phyloP scores from a whole-genome alignment of 257 asterid genomes.

The Nicotiana sylvestris region DNA sequence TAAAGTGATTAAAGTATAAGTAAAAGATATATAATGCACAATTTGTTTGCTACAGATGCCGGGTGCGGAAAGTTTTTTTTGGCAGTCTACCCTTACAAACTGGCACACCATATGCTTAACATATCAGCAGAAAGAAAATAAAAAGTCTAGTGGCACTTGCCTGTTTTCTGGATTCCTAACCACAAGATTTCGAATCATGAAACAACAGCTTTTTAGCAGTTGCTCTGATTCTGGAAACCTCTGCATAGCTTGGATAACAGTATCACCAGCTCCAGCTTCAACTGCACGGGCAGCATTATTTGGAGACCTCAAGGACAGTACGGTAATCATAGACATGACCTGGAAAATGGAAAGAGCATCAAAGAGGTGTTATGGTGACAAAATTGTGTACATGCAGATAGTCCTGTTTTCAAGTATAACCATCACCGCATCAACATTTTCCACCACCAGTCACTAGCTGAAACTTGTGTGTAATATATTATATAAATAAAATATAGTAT shows the following conservation, averaged over 20 bases:
- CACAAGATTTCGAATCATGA: slow-evolving; percentile 85
- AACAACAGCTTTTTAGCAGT: slow-evolving; percentile 66
- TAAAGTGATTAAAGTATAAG: neutral
- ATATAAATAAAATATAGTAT: neutral
- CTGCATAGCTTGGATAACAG: slow-evolving; percentile 73
- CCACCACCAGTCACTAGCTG: neutral
- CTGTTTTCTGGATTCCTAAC: slow-evolving; percentile 87
- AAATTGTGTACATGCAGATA: neutral
- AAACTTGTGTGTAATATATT: no score
- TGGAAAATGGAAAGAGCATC: slow-evolving; percentile 22
- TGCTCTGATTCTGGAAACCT: slow-evolving; percentile 73
- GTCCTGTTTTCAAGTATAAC: neutral
- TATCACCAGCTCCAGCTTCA: slow-evolving; percentile 93
- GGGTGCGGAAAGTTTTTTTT: neutral
- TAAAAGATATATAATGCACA: neutral
- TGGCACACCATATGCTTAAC: neutral
- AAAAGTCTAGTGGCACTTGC: slow-evolving; percentile 22
- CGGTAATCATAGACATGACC: slow-evolving; percentile 68
- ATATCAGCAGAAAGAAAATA: neutral
- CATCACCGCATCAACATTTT: neutral
- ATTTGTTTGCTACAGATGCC: slow-evolving; percentile 2
- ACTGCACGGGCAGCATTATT: slow-evolving; percentile 75
- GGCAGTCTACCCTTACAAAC: neutral
- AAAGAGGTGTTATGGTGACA: neutral
- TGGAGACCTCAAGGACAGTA: slow-evolving; percentile 79